Evolutionary conservation across 768 basidiomycete genomes (phyloP).

Genomic region (Podaxis mareebaensis): DNA sequence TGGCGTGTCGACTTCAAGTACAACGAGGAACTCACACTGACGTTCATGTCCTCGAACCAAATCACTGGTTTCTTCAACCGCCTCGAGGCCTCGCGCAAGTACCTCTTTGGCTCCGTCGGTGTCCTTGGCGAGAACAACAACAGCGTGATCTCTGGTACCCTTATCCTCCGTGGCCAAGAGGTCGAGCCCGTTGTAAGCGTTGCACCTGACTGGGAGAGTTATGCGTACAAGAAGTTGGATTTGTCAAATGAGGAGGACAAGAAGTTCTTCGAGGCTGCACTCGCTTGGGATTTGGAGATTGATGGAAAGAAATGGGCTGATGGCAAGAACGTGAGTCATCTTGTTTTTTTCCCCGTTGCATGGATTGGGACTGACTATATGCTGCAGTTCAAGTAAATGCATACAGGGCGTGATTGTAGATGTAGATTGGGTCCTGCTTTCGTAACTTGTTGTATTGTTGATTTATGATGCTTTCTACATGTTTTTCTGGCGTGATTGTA

Average conservation of each 20-base stretch:
- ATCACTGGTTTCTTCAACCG: slow-evolving; percentile 97
- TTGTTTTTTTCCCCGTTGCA: background rate
- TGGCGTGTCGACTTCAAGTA: slow-evolving; percentile 98
- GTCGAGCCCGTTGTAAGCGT: slow-evolving; percentile 67
- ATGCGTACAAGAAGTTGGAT: slow-evolving; percentile 78
- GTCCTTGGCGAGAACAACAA: slow-evolving; percentile 83
- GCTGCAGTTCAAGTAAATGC: slow-evolving; percentile 6
- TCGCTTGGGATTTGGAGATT: slow-evolving; percentile 92
- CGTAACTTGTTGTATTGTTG: background rate
- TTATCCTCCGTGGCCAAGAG: slow-evolving; percentile 85
- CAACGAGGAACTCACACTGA: slow-evolving; percentile 87
- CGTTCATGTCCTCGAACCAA: slow-evolving; percentile 95
- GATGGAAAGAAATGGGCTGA: slow-evolving; percentile 91
- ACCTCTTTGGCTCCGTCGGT: slow-evolving; percentile 91
- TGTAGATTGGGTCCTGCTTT: background rate
- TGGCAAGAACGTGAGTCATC: slow-evolving; percentile 77
- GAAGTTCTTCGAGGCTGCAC: slow-evolving; percentile 87
- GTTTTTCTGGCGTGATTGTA: background rate
- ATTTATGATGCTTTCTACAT: background rate
- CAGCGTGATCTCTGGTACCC: slow-evolving; percentile 76
- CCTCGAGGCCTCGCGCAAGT: slow-evolving; percentile 95
- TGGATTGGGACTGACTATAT: background rate
- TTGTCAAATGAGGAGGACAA: slow-evolving; percentile 73
- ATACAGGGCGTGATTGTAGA: background rate
- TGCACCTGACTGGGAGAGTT: slow-evolving; percentile 93